Conservation (phyloP, 805 yeast species). For the Sugiyamaella lignohabitans region DNA sequence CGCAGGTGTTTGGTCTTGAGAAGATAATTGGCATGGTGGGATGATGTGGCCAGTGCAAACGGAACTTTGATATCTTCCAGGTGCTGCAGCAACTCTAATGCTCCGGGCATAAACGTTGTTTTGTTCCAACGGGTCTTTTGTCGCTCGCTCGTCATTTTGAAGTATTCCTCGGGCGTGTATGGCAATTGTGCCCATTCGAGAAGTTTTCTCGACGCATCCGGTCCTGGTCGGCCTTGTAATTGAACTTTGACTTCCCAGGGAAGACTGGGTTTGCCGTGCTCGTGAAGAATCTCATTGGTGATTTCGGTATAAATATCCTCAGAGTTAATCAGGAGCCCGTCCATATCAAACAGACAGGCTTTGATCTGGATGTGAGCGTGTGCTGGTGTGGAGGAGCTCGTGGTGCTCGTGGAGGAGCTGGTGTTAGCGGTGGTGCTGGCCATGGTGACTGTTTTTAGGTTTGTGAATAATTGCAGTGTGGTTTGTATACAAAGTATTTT, state of each 20-base stretch:
- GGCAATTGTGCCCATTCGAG: constrained; percentile 66
- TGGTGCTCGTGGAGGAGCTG: too few relatives aligned
- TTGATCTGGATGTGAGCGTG: constrained; percentile 31
- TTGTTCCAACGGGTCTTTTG: constrained; percentile 59
- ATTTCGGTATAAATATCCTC: constrained; percentile 87
- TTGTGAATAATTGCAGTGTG: too few relatives aligned
- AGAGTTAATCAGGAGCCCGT: constrained; percentile 85
- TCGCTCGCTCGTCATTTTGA: constrained; percentile 42
- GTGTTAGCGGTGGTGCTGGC: too few relatives aligned
- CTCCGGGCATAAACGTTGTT: constrained; percentile 76
- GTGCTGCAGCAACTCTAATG: constrained; percentile 54
- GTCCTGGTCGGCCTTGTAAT: constrained; percentile 89
- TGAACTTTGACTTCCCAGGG: constrained; percentile 88
- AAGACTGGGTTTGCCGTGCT: constrained; percentile 65
- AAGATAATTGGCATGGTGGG: constrained; percentile 53
- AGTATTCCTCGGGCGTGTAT: constrained; percentile 58
- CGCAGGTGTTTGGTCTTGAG: constrained; percentile 67
- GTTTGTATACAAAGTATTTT: too few relatives aligned
- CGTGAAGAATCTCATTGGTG: constrained; percentile 56
- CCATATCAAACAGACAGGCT: constrained; percentile 85
- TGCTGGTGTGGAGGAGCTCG: too few relatives aligned
- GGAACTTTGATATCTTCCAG: constrained; percentile 55
- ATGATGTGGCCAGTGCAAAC: constrained; percentile 86
- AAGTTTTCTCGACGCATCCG: constrained; percentile 57
- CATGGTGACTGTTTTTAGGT: too few relatives aligned